A percentile compares a stretch with the other conserved stretches of the same genome.
Conservation (phyloP, 1,284 basidiomycete genomes). For the Apiotrichum brassicae region DNA sequence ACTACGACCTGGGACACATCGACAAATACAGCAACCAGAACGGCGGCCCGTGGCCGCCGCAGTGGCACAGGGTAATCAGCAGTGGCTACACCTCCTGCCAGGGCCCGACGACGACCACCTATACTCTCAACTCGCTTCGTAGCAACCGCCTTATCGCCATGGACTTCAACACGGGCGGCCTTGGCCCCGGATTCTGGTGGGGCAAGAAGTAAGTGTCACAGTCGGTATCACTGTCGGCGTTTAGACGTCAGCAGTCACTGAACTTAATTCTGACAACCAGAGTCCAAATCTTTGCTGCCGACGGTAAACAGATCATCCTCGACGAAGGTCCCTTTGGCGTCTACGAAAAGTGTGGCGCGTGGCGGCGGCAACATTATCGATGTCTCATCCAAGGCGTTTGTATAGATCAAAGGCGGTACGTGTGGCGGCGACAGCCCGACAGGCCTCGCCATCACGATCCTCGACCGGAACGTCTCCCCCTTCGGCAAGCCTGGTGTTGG, state of each 20-base stretch:
- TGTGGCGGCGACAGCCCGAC: constrained; percentile 26
- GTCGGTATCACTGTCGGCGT: too few species aligned
- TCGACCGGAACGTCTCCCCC: constrained; percentile 17
- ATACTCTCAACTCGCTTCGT: constrained; percentile 6
- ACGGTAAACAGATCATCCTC: constrained; percentile 19
- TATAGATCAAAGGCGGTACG: constrained; percentile 9
- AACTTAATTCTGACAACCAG: too few species aligned
- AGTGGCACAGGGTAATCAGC: constrained; percentile 16
- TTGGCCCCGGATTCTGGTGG: constrained; percentile 22
- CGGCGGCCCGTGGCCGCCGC: constrained; percentile 13
- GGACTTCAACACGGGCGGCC: constrained; percentile 14
- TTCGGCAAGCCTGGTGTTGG: not conserved
- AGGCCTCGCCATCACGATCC: constrained; percentile 24
- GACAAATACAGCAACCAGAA: constrained; percentile 9
- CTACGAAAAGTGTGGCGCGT: constrained; percentile 32
- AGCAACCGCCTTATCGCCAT: constrained; percentile 18
- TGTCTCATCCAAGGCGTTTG: constrained; percentile 23
- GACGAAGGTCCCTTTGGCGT: constrained; percentile 34
- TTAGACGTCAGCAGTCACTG: too few species aligned
- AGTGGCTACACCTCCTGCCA: constrained; percentile 13
- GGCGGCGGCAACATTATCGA: constrained; percentile 24
- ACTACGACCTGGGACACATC: constrained; percentile 13
- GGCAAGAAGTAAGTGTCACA: constrained; percentile 14
- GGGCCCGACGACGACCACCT: constrained; percentile 3
- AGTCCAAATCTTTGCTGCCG: constrained; percentile 21